Conservation (phyloP, 306 rosid genomes). For the Oxytropis ochrocephala region DNA sequence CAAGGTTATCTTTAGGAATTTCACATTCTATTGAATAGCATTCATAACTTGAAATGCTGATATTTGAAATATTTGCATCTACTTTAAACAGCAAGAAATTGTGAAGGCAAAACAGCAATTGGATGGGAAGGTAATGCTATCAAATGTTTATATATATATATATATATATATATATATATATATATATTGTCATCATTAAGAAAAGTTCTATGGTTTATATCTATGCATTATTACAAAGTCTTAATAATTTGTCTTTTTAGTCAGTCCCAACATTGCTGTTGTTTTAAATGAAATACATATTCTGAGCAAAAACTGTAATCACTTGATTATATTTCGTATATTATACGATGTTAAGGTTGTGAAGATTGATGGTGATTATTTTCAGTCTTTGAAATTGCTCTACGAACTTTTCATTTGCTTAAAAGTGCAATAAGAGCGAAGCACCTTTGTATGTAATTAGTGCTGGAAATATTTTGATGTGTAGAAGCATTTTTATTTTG, state of each 20-base stretch:
- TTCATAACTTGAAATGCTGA: conserved; percentile 14
- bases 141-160: conserved; percentile 15
- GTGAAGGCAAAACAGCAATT: conserved; percentile 61
- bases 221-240: too few species aligned
- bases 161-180: too few species aligned
- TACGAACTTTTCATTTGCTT: background rate
- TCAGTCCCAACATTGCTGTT: background rate
- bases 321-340: background rate
- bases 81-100: conserved; percentile 61
- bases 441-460: background rate
- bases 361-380: conserved; percentile 2
- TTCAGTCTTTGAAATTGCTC: background rate
- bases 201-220: too few species aligned
- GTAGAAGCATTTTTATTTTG: background rate
- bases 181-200: too few species aligned
- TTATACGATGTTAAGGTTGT: background rate
- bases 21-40: background rate
- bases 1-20: conserved; percentile 43
- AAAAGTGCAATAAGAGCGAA: background rate
- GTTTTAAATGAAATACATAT: background rate
- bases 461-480: background rate
- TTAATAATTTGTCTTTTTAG: conserved; percentile 2
- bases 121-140: conserved; percentile 68
- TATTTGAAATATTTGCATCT: conserved; percentile 11
- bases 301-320: background rate